Conservation (phyloP, 2,329 filamentous ascomycete species). For the Calonectria montana region DNA sequence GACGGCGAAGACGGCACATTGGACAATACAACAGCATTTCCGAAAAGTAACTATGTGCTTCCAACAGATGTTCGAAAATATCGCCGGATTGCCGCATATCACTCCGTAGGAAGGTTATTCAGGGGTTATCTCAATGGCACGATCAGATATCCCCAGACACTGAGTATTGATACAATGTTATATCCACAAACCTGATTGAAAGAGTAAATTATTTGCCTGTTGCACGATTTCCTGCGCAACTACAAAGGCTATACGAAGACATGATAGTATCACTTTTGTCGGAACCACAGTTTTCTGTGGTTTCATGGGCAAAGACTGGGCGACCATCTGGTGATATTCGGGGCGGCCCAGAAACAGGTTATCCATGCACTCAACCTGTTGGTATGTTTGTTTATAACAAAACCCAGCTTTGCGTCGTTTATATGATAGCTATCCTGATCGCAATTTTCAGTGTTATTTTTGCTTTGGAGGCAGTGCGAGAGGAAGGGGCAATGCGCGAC, state of each 20-base stretch:
- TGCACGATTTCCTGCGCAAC: too few relatives aligned
- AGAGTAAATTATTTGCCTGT: fast-evolving
- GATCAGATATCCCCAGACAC: fast-evolving
- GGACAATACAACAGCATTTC: neutral
- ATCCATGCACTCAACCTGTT: neutral
- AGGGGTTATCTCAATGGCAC: neutral
- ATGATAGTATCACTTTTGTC: neutral
- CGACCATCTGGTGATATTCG: fast-evolving
- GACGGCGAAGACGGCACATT: neutral
- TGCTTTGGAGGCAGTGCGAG: fast-evolving
- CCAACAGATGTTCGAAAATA: fast-evolving
- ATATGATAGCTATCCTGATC: neutral
- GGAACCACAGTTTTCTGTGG: fast-evolving
- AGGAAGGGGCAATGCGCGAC: constrained; percentile 15
- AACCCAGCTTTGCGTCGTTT: neutral
- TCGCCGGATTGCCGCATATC: neutral
- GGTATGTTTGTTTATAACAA: constrained; percentile 1
- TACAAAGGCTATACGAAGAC: neutral
- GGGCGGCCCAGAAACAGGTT: neutral
- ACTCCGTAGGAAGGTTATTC: neutral
- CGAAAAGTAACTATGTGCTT: neutral
- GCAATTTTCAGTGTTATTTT: fast-evolving
- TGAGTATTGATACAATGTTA: neutral
- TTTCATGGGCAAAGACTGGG: neutral
- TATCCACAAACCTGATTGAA: neutral